These are phyloP conservation scores for Microthyrium microscopicum DNA, from an alignment of 2,329 filamentous ascomycete species.

Conservation along the genomic window DNA sequence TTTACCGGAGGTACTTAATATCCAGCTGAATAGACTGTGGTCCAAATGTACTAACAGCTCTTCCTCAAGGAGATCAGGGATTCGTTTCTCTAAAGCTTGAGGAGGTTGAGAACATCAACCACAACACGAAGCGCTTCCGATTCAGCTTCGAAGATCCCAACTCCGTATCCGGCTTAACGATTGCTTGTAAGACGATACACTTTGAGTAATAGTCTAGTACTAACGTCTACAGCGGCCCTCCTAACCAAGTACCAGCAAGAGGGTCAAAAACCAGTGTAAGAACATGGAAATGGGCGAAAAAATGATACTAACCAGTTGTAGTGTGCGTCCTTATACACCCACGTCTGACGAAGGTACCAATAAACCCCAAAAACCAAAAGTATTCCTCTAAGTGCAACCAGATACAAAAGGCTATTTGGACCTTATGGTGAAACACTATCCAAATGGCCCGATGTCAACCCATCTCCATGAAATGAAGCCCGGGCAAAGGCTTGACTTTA, in stretches of 20 bases:
- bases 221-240: slow-evolving; percentile 41
- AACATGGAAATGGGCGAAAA: too few relatives aligned
- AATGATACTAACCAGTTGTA: too few relatives aligned
- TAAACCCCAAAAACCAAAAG: slow-evolving; percentile 1
- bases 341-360: slow-evolving; percentile 62
- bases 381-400: slow-evolving; percentile 18
- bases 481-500: slow-evolving; percentile 74
- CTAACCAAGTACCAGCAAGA: slow-evolving; percentile 85
- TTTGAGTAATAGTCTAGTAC: background rate
- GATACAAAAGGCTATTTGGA: slow-evolving; percentile 68
- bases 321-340: slow-evolving; percentile 84
- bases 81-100: slow-evolving; percentile 71
- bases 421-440: slow-evolving; percentile 83
- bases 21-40: background rate
- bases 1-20: background rate
- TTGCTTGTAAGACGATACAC: slow-evolving; percentile 44
- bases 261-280: slow-evolving; percentile 72
- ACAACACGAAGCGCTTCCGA: slow-evolving; percentile 86
- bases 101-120: slow-evolving; percentile 63
- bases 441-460: slow-evolving; percentile 76
- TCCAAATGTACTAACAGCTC: background rate
- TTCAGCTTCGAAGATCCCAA: slow-evolving; percentile 77
- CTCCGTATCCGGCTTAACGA: slow-evolving; percentile 62
- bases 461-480: slow-evolving; percentile 72
- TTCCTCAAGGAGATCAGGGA: slow-evolving; percentile 64